These are phyloP conservation scores for Xanthoceras sorbifolium DNA, from an alignment of 345 rosid species.

Conservation along the genomic window DNA sequence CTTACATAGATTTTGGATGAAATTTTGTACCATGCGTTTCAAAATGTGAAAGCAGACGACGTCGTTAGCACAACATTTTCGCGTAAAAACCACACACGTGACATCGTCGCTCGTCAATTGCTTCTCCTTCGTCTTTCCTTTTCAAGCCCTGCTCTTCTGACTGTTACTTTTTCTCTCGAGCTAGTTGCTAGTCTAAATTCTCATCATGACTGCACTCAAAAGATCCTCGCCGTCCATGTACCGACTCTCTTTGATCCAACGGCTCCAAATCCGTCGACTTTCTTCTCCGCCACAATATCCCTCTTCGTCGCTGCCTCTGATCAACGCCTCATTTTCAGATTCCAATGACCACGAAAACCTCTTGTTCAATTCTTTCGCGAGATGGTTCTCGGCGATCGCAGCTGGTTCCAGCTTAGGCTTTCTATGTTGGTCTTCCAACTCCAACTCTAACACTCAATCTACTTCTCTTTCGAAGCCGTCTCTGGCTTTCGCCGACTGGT, in stretches of 20 bases:
- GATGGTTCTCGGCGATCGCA: conserved; percentile 56
- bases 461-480: conserved; percentile 30
- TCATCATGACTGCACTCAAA: conserved; percentile 42
- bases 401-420: conserved; percentile 66
- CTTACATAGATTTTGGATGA: neutral
- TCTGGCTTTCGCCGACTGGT: conserved; percentile 51
- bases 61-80: neutral
- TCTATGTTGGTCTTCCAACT: conserved; percentile 43
- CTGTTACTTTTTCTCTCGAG: neutral
- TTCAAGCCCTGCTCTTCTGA: neutral
- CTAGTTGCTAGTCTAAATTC: neutral
- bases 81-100: neutral
- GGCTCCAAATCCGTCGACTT: conserved; percentile 43
- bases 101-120: neutral
- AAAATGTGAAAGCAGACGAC: neutral
- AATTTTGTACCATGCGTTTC: neutral
- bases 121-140: neutral
- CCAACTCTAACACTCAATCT: conserved; percentile 24
- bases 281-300: conserved; percentile 34
- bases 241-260: conserved; percentile 44
- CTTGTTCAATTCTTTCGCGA: conserved; percentile 27
- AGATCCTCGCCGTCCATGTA: conserved; percentile 45
- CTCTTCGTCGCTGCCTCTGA: conserved; percentile 30
- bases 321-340: conserved; percentile 21
- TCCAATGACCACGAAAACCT: conserved; percentile 13